Percentiles rank a stretch among this genome's conserved stretches.
phyloP scores from a whole-genome alignment of 768 basidiomycete genomes.

The Tulasnella sp. region DNA sequence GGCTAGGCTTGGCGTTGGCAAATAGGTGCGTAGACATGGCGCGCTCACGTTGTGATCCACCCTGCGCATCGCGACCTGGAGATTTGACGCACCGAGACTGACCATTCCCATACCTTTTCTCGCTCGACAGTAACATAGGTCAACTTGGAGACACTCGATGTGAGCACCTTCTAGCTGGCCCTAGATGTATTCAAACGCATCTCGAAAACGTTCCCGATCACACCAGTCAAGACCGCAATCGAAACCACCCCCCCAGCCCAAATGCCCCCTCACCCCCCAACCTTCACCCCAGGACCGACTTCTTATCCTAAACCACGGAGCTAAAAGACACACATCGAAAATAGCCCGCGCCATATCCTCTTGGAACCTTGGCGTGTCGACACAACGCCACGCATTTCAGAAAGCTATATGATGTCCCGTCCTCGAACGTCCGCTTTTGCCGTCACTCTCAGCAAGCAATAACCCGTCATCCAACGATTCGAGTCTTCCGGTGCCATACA shows the following conservation, averaged over 20 bases:
- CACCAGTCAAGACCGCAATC: too few relatives aligned
- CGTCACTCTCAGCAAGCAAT: slow-evolving; percentile 33
- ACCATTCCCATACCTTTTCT: too few relatives aligned
- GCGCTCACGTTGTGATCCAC: too few relatives aligned
- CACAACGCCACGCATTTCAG: slow-evolving; percentile 38
- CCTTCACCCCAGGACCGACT: slow-evolving; percentile 46
- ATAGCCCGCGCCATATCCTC: slow-evolving; percentile 63
- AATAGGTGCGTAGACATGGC: too few relatives aligned
- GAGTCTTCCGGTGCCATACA: slow-evolving; percentile 73
- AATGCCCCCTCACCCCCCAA: background rate
- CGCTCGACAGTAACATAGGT: too few relatives aligned
- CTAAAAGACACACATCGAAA: slow-evolving; percentile 57
- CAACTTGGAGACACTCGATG: too few relatives aligned
- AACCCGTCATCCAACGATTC: slow-evolving; percentile 43
- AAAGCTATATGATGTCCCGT: slow-evolving; percentile 29
- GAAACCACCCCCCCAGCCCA: background rate
- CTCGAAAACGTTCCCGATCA: too few relatives aligned
- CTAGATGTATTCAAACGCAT: too few relatives aligned
- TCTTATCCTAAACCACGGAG: slow-evolving; percentile 46
- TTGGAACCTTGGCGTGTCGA: slow-evolving; percentile 73
- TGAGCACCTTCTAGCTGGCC: too few relatives aligned
- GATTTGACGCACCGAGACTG: too few relatives aligned
- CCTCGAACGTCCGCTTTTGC: slow-evolving; percentile 34
- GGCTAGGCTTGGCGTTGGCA: too few relatives aligned
- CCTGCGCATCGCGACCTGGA: too few relatives aligned